These are phyloP conservation scores for Aspergillus chevalieri DNA, from an alignment of 2,329 filamentous ascomycete genomes.

Conservation along the genomic window DNA sequence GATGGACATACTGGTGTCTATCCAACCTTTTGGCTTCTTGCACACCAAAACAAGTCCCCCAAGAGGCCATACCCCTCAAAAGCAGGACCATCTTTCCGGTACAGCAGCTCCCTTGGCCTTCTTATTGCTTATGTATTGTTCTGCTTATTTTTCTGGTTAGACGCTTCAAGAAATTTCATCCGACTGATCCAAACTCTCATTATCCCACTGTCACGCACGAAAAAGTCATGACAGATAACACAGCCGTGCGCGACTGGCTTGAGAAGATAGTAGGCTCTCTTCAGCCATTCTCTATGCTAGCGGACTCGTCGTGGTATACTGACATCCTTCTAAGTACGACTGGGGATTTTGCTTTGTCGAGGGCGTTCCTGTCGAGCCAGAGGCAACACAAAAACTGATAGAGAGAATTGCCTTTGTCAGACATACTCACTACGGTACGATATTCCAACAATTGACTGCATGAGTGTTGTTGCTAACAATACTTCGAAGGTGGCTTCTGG, in stretches of 20 bases:
- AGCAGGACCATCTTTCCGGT: not conserved
- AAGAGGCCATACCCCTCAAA: slow-evolving; percentile 5
- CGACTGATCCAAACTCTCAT: slow-evolving; percentile 26
- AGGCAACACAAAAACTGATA: slow-evolving; percentile 67
- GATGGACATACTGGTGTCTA: slow-evolving; percentile 66
- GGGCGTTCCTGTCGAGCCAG: slow-evolving; percentile 60
- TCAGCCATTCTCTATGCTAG: not conserved
- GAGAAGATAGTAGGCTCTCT: slow-evolving; percentile 47
- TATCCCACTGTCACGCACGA: slow-evolving; percentile 58
- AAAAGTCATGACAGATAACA: slow-evolving; percentile 54
- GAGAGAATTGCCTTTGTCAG: slow-evolving; percentile 80
- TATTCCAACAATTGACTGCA: not conserved
- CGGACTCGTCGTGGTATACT: slow-evolving; percentile 1
- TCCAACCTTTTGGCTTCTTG: slow-evolving; percentile 55
- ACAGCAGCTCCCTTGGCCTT: not conserved
- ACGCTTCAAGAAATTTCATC: slow-evolving; percentile 33
- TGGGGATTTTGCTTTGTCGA: slow-evolving; percentile 75
- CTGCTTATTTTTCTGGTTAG: slow-evolving; percentile 16
- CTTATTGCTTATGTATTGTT: not conserved
- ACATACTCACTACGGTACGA: slow-evolving; percentile 77
- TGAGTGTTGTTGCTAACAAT: not conserved
- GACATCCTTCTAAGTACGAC: slow-evolving; percentile 49
- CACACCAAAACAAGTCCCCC: slow-evolving; percentile 34
- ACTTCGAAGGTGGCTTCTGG: slow-evolving; percentile 56
- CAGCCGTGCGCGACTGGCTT: slow-evolving; percentile 57